phyloP scores from a whole-genome alignment of 805 yeast species.

The Maudiozyma pseudohumilis region DNA sequence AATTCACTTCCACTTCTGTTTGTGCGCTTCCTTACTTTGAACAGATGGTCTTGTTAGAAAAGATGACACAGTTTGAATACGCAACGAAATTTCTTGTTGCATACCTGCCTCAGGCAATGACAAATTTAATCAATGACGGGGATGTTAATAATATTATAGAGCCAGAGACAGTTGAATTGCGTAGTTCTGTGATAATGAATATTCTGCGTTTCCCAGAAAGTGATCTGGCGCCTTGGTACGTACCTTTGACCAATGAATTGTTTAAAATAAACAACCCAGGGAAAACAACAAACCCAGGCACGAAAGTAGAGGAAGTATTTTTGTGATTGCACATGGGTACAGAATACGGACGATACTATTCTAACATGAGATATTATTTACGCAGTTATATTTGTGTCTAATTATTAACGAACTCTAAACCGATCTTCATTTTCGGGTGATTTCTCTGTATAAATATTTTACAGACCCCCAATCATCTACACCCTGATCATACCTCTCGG shows the following conservation, averaged over 20 bases:
- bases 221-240: constrained; percentile 18
- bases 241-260: constrained; percentile 16
- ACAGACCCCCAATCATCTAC: constrained; percentile 79
- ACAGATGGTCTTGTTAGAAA: constrained; percentile 24
- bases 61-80: constrained; percentile 16
- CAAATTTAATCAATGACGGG: constrained; percentile 14
- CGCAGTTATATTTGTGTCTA: too few species aligned
- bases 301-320: constrained; percentile 10
- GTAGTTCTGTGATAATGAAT: constrained; percentile 18
- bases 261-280: constrained; percentile 2
- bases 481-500: constrained; percentile 47
- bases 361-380: too few species aligned
- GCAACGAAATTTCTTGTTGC: constrained; percentile 12
- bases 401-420: too few species aligned
- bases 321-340: not conserved
- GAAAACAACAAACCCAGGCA: not conserved
- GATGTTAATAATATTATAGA: constrained; percentile 14
- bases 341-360: too few species aligned
- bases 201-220: constrained; percentile 11
- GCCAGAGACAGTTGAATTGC: constrained; percentile 18
- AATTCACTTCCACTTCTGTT: constrained; percentile 13
- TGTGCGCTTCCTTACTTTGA: constrained; percentile 24
- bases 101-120: constrained; percentile 20
- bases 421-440: constrained; percentile 14
- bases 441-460: constrained; percentile 37